phyloP scores from a whole-genome alignment of 768 basidiomycete species.

The Leccinum sublutescens region DNA sequence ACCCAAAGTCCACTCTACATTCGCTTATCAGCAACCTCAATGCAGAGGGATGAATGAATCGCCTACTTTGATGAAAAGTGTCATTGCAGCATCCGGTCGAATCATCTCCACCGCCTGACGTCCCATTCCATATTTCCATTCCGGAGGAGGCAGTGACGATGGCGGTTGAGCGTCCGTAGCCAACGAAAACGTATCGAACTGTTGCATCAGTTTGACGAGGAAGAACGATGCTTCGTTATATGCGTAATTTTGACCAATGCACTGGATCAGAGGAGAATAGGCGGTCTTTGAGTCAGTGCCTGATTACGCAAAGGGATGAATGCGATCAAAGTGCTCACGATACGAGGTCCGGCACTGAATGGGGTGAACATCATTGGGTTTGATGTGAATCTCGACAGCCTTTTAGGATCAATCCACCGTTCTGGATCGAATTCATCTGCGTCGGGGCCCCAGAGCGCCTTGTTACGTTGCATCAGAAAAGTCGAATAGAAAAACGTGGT shows the following conservation, averaged over 20 bases:
- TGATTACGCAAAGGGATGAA: constrained; percentile 3
- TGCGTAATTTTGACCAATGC: constrained; percentile 71
- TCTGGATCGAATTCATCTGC: constrained; percentile 78
- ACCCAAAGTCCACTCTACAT: constrained; percentile 59
- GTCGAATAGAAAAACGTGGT: constrained; percentile 60
- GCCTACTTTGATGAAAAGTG: constrained; percentile 63
- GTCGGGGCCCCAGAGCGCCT: constrained; percentile 69
- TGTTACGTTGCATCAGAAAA: constrained; percentile 64
- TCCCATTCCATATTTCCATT: constrained; percentile 47
- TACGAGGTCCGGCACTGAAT: constrained; percentile 70
- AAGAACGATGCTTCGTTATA: constrained; percentile 77
- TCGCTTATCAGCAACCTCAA: constrained; percentile 3
- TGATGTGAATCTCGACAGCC: constrained; percentile 47
- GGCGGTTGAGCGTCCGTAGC: constrained; percentile 60
- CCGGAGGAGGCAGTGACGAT: constrained; percentile 57
- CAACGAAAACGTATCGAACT: constrained; percentile 57
- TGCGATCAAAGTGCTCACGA: constrained; percentile 32
- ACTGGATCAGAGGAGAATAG: constrained; percentile 39
- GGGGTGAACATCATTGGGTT: constrained; percentile 72
- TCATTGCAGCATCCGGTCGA: constrained; percentile 63
- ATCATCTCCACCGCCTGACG: constrained; percentile 57
- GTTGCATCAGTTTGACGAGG: constrained; percentile 64
- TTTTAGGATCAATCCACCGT: constrained; percentile 65
- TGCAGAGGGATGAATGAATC: constrained; percentile 5
- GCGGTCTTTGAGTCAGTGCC: constrained; percentile 9